Percentiles rank a stretch among this genome's conserved stretches.
phyloP scores from a whole-genome alignment of 805 yeast species.

The Danielozyma ontarioensis region DNA sequence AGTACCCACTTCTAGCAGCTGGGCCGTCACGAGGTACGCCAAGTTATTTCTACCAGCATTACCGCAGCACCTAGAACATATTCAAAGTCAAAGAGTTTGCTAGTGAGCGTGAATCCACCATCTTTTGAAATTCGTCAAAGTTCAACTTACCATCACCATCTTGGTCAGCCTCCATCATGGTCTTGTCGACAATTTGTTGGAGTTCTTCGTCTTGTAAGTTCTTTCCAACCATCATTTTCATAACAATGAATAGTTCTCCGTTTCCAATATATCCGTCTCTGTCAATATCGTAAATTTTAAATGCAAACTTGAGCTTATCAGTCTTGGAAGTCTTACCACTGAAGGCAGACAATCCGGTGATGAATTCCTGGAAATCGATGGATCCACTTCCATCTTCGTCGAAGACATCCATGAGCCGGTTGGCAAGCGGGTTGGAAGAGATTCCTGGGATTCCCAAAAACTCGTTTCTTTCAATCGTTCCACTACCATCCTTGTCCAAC shows the following conservation, averaged over 20 bases:
- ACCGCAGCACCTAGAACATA: slow-evolving; percentile 27
- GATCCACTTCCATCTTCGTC: slow-evolving; percentile 91
- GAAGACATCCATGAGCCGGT: slow-evolving; percentile 87
- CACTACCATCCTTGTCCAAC: slow-evolving; percentile 86
- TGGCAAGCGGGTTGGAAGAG: slow-evolving; percentile 82
- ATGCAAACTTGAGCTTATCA: slow-evolving; percentile 84
- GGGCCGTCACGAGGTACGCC: no score
- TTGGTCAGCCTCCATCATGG: slow-evolving; percentile 85
- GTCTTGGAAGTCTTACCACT: slow-evolving; percentile 75
- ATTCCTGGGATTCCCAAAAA: slow-evolving; percentile 92
- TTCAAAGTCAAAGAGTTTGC: slow-evolving; percentile 57
- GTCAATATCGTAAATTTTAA: slow-evolving; percentile 92
- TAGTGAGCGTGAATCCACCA: slow-evolving; percentile 53
- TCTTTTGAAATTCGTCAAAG: slow-evolving; percentile 80
- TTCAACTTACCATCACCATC: slow-evolving; percentile 85
- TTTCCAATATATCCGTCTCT: slow-evolving; percentile 92
- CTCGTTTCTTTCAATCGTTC: slow-evolving; percentile 86
- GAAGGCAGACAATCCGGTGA: slow-evolving; percentile 79
- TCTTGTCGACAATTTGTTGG: slow-evolving; percentile 95
- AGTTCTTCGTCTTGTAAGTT: slow-evolving; percentile 81
- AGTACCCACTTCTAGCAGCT: no score
- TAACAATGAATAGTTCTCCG: slow-evolving; percentile 87
- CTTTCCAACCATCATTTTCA: slow-evolving; percentile 96
- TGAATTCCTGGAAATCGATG: slow-evolving; percentile 93
- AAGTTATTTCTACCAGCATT: no score